A percentile compares a stretch with the other conserved stretches of the same genome.
Evolutionary conservation across 192 early-diverging fungal genomes (phyloP).

Genomic region (Coemansia sp.): DNA sequence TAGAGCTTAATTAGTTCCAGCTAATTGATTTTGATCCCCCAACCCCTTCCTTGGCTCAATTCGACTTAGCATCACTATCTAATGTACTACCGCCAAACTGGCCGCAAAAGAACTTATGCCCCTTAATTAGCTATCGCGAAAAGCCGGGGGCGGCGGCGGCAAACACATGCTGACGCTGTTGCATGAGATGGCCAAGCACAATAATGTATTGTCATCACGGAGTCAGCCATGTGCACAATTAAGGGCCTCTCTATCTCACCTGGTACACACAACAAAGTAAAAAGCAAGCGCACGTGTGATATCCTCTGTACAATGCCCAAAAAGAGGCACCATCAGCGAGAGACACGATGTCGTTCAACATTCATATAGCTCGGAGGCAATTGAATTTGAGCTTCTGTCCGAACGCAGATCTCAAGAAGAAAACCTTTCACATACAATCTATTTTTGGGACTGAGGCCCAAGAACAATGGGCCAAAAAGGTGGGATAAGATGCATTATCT

Average conservation of each 20-base stretch:
- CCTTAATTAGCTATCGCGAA: conserved; percentile 2
- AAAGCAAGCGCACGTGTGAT: not conserved
- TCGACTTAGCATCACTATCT: not conserved
- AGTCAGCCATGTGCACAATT: not conserved
- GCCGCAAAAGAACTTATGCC: not conserved
- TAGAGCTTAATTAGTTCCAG: not conserved
- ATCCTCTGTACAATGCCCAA: not conserved
- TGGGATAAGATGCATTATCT: not conserved
- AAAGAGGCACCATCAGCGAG: not conserved
- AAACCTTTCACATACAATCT: not conserved
- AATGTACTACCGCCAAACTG: not conserved
- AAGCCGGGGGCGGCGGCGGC: not conserved
- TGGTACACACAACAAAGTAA: not conserved
- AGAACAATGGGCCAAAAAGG: not conserved
- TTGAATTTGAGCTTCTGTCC: not conserved
- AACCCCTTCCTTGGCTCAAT: not conserved
- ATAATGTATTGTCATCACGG: not conserved
- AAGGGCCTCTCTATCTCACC: not conserved
- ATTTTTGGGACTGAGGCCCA: not conserved
- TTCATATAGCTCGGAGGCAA: not conserved
- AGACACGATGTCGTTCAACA: not conserved
- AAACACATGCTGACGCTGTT: conserved; percentile 2
- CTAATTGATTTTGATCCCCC: not conserved
- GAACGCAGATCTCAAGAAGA: not conserved
- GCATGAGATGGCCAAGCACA: not conserved